A percentile compares a stretch with the other conserved stretches of the same genome.
phyloP scores from a whole-genome alignment of 768 basidiomycete species.

The Boletellus sp. region DNA sequence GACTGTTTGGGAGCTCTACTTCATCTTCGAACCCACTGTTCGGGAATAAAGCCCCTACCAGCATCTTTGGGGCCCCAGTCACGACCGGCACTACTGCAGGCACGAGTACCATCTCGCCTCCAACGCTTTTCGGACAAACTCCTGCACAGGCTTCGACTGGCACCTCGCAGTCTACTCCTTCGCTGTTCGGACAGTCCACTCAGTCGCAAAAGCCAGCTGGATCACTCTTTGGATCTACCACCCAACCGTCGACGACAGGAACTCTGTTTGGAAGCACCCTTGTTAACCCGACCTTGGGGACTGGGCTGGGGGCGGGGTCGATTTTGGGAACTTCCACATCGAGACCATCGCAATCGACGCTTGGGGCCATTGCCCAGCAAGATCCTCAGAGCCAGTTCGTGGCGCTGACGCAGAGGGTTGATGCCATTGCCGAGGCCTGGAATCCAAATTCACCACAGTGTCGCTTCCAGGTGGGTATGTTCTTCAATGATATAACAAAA shows the following conservation, averaged over 20 bases:
- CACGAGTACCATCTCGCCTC: slow-evolving; percentile 15
- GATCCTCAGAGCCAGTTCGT: slow-evolving; percentile 59
- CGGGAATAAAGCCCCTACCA: slow-evolving; percentile 32
- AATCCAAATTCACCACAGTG: slow-evolving; percentile 63
- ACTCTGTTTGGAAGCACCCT: slow-evolving; percentile 37
- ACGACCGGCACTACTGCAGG: slow-evolving; percentile 10
- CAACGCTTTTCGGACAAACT: slow-evolving; percentile 33
- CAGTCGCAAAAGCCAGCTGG: slow-evolving; percentile 21
- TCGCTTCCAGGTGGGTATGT: slow-evolving; percentile 64
- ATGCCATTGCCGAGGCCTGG: slow-evolving; percentile 67
- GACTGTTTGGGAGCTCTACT: slow-evolving; percentile 27
- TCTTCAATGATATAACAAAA: background rate
- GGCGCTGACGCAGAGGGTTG: slow-evolving; percentile 55
- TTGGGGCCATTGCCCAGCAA: slow-evolving; percentile 40
- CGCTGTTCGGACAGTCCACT: slow-evolving; percentile 20
- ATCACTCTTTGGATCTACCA: slow-evolving; percentile 32
- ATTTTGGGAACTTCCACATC: slow-evolving; percentile 29
- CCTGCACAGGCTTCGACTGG: slow-evolving; percentile 11
- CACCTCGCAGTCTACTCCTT: slow-evolving; percentile 14
- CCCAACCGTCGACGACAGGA: slow-evolving; percentile 24
- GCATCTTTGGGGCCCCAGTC: slow-evolving; percentile 28
- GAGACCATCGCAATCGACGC: slow-evolving; percentile 34
- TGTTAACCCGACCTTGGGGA: slow-evolving; percentile 32
- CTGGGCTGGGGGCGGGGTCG: slow-evolving; percentile 20
- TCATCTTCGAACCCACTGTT: slow-evolving; percentile 34